Conservation (phyloP, 257 asterid genomes). For the Solanum neorickii region DNA sequence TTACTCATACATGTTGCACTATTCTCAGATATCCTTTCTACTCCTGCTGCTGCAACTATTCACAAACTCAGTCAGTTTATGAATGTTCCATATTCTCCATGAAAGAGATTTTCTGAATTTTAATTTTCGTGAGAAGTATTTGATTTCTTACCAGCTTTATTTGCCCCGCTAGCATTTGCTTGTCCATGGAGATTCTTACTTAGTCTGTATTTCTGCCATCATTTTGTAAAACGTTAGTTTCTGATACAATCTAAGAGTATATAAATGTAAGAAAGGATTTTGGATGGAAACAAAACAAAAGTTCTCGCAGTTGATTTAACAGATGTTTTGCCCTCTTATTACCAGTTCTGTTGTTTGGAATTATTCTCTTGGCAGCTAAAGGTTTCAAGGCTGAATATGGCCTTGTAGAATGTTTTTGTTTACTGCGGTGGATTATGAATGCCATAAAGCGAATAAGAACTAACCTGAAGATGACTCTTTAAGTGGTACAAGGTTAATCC, state of each 20-base stretch:
- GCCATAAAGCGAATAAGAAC: not conserved
- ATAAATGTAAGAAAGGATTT: not conserved
- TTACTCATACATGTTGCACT: conserved; percentile 38
- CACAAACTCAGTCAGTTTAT: conserved; percentile 7
- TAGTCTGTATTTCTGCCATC: conserved; percentile 75
- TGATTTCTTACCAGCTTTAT: conserved; percentile 54
- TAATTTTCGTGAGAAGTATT: not conserved
- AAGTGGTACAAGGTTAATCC: conserved; percentile 89
- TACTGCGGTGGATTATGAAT: not conserved
- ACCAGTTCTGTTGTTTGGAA: not conserved
- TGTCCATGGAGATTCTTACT: conserved; percentile 81
- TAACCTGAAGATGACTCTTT: conserved; percentile 95
- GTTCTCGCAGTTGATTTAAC: not conserved
- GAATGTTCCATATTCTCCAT: not conserved
- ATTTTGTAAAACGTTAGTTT: conserved; percentile 2
- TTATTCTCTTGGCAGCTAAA: not conserved
- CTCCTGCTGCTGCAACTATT: conserved; percentile 35
- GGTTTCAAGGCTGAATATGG: not conserved
- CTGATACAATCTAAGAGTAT: not conserved
- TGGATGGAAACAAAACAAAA: not conserved
- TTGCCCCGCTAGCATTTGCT: conserved; percentile 41
- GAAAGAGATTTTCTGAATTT: not conserved
- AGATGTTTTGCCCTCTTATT: not conserved
- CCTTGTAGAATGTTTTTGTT: not conserved
- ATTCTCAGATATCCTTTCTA: conserved; percentile 46